Evolutionary conservation across 2,329 filamentous ascomycete genomes (phyloP), one percentile per base, ranked within the genome.

Genomic region (Ceratocystis papillata): DNA sequence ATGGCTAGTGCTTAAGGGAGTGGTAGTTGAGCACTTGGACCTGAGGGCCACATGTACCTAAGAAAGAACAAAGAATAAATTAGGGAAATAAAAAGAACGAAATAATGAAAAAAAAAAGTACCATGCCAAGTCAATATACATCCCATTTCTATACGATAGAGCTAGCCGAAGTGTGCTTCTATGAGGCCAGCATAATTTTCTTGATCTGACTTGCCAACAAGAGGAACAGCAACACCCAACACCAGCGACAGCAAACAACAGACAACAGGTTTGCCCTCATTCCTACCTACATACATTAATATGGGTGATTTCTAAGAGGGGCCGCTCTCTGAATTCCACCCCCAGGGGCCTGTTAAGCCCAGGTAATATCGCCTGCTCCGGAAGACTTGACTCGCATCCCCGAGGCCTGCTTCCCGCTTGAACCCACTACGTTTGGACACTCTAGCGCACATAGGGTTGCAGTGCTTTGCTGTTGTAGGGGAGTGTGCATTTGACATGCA

Each of bases 341-440:
- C 46, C 55, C 55, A 59, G 55, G 55, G 17, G 28, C 25, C 17
- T 59, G 28, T 37, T 59, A 28, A 59, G 55, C 55, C 37, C 55
- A 59, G 30, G 10, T 59, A 59, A n/a, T 10, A 59, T 59, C 55
- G 55, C 55, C 55, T 59, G 55, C 28, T 59, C 55, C 55, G 55
- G 55, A 59, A 59, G 15, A 33, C 22, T 20, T 59, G 5, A 7
- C 50, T 63, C 61, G 37, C 61, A 63, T 63, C 44, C 61, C 61
- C 61, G 61, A 50, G 41, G 41, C 61, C 44, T 63, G 61, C 61
- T 63, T 63, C 61, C 61, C 61, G 61, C 61, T 63, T 48, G 55
- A 59, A 59, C 55, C 55, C 55, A 59, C 30, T 59, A 33, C 17
- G 55, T 59, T 59, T 59, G 55, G 25, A 59, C 55, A 28, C 55